Evolutionary conservation across 768 basidiomycete species (phyloP), one percentile per base, ranked within the genome.

Genomic region (Russula sp.): DNA sequence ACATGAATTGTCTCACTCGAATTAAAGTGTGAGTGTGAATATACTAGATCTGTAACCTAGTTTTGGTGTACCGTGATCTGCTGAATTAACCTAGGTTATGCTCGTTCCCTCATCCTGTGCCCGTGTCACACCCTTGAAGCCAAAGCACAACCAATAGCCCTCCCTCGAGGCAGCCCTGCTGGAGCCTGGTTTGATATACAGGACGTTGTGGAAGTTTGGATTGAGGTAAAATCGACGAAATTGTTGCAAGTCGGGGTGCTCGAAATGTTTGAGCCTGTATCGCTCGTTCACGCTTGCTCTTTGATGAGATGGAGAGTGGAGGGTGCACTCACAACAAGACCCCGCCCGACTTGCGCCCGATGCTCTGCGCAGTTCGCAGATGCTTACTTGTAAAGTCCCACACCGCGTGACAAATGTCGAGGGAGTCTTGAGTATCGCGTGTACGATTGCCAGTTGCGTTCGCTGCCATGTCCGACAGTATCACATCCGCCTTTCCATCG

Each of bases 391-490:
- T 80, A 70, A 97, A 95, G 46, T 78, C 73, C 61, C 88, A 82
- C 0, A 90, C 93, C 3, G 87, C 83, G 41, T 79, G 73, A 69
- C 86, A 90, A 22, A 98, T 86, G 41, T 86, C 80, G 36, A 95
- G 77, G 60, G 86, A 86, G 10, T 78, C 71, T 68, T 86, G 79
- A 1, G 81, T 79, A 72, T 98, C 95, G 53, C 78, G 78, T 0
- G 74, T 72, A 18, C 78, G 71, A 62, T 88, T 85, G 6, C 96
- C 95, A 2, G 87, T 82, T 61, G 84, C 77, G 71, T 94, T 93
- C 20, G 85, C 84, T 18, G 93, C 90, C 88, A 98, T 94, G 69
- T 97, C 95, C 8, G 87, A 91, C 5, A 97, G 77, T 29, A 97
- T 81, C 18, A 95, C 75, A 70, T 98, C 93, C 7, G 84, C 87